Base-by-base conservation (phyloP, 257 asterid species). In the Ehretia macrophylla region DNA sequence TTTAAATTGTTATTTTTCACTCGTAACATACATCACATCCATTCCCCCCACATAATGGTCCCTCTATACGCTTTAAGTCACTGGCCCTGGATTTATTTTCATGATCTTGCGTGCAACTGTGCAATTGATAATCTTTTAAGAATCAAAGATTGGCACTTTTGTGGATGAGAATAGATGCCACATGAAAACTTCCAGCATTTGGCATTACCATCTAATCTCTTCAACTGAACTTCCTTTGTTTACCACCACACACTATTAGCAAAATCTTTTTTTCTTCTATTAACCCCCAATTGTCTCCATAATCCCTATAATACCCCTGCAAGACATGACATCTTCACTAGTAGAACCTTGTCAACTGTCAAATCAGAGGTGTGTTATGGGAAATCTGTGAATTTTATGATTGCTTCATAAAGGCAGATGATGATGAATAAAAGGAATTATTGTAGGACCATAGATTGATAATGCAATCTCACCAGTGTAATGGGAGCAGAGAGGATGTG, bases 221-320 rank as follows among this genome's bases (percentile, higher is more conserved):
- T 47, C 11, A 3, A 14, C 62, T 62, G 53, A 27, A 44, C 51
- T 23, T 10, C 63, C 67, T 32, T 5, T 52, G 58, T 45, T 72
- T 71, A 78, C 70, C 70, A 77, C 95, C 91, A 81, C 91, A 81
- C 79, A 72, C 70, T 65, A 71, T 38, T 40, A 61, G 62, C 63
- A 60, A 72, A 61, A 74, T 55, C 70, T 45, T 63, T 6, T 59
- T 22, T 44, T 68, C 57, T 60, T 37, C 18, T 10, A 46, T 50
- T 50, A 49, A 17, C 47, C 77, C 76, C 71, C 37, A 19, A 27
- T 48, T 21, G 38, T 32, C 57, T 55, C 64, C 8, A 54, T 64
- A 56, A 63, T 76, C 39, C 58, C 81, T 65, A 46, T 19, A 58
- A 56, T 52, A 13, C 60, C 39, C 27, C 62, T 37, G 32, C n/a